Evolutionary conservation across 768 basidiomycete species (phyloP).

Genomic region (Kwoniella mangroviensis): DNA sequence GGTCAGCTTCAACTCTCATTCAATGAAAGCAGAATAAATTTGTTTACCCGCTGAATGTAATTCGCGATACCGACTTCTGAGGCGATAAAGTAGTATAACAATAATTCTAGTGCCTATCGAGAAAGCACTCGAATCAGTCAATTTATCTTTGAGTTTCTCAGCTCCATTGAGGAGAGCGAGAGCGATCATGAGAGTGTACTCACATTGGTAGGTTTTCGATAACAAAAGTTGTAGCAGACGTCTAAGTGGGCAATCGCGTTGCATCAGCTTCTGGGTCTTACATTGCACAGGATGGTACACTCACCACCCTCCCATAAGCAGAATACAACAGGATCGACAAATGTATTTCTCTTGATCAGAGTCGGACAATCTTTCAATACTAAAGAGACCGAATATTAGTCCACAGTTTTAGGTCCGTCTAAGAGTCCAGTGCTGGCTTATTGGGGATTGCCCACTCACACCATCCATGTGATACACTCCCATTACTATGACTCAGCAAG

Average conservation of each 20-base stretch:
- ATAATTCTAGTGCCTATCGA: conserved; percentile 70
- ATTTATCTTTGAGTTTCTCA: not conserved
- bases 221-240: conserved; percentile 89
- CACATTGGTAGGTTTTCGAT: conserved; percentile 70
- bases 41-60: conserved; percentile 68
- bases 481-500: conserved; percentile 86
- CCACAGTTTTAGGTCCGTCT: no score
- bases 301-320: conserved; percentile 92
- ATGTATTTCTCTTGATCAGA: conserved; percentile 75
- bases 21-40: not conserved
- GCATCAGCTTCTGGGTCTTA: not conserved
- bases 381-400: not conserved
- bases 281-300: conserved; percentile 42
- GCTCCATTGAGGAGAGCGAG: not conserved
- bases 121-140: conserved; percentile 13
- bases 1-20: not conserved
- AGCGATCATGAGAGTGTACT: conserved; percentile 40
- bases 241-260: conserved; percentile 58
- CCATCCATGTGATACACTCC: conserved; percentile 86
- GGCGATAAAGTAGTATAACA: conserved; percentile 86
- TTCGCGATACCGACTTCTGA: conserved; percentile 87
- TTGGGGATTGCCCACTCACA: conserved; percentile 40
- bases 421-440: not conserved
- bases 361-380: conserved; percentile 75
- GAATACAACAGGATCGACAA: conserved; percentile 82